Conservation (phyloP, 352 stramenopile genomes). For the Pythium monospermum region DNA sequence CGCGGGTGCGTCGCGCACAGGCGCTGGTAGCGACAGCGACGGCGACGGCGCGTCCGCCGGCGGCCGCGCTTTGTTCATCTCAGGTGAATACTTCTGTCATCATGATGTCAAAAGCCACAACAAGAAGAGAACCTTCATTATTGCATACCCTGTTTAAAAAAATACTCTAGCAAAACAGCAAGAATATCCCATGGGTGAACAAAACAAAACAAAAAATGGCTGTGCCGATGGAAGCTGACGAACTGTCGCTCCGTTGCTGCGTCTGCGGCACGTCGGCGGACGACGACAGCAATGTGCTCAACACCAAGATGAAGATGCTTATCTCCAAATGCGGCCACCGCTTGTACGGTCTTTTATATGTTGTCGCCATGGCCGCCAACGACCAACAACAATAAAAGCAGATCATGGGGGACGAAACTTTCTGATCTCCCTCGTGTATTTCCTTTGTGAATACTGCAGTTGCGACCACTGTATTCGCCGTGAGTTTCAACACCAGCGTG, state of each 20-base stretch:
- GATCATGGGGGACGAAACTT: not conserved
- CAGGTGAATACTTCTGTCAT: too few species aligned
- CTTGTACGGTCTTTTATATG: slow-evolving; percentile 55
- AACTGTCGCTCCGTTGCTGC: slow-evolving; percentile 80
- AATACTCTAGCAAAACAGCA: not conserved
- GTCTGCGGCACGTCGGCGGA: slow-evolving; percentile 82
- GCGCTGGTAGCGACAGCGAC: too few species aligned
- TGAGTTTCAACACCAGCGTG: slow-evolving; percentile 84
- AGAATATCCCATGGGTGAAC: not conserved
- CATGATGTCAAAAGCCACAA: too few species aligned
- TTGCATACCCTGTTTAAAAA: not conserved
- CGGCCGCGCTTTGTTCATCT: too few species aligned
- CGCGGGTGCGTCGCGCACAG: not conserved
- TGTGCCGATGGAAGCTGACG: slow-evolving; percentile 44
- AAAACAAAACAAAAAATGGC: slow-evolving; percentile 1
- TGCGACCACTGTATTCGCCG: slow-evolving; percentile 85
- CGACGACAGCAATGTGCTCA: slow-evolving; percentile 86
- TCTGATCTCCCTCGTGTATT: not conserved
- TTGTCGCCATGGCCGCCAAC: too few species aligned
- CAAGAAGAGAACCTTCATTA: too few species aligned
- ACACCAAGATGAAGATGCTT: slow-evolving; percentile 91
- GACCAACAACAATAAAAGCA: too few species aligned
- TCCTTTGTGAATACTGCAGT: slow-evolving; percentile 22
- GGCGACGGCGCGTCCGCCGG: too few species aligned
- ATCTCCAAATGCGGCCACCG: slow-evolving; percentile 88